Conservation (phyloP, 176 grass and related monocot species). For the Hyparrhenia diplandra region DNA sequence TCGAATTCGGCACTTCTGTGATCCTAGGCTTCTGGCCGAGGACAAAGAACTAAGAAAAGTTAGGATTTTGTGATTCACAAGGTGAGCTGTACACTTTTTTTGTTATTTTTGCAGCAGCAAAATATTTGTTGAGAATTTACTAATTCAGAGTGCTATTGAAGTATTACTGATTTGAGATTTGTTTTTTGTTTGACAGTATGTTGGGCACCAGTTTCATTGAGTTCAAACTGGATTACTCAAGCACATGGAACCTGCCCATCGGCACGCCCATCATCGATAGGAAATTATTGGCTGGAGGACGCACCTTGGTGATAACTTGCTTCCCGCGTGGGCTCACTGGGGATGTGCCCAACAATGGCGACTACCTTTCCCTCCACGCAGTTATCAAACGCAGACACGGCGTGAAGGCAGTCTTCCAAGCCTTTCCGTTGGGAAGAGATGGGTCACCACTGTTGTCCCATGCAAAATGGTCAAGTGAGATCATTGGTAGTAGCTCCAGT, state of each 20-base stretch:
- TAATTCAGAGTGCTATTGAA: no score
- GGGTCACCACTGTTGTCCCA: neutral
- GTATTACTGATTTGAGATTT: no score
- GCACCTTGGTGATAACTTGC: conserved; percentile 7
- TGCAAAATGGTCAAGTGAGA: neutral
- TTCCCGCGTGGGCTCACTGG: neutral
- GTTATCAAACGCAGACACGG: neutral
- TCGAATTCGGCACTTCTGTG: no score
- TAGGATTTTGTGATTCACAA: no score
- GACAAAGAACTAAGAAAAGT: no score
- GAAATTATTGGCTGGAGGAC: neutral
- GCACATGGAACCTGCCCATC: neutral
- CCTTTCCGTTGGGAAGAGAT: neutral
- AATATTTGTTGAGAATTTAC: no score
- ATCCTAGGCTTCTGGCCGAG: no score
- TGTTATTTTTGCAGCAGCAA: no score
- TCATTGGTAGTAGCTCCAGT: neutral
- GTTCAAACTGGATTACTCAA: neutral
- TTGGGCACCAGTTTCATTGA: neutral
- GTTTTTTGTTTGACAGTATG: neutral
- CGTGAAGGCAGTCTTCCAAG: neutral
- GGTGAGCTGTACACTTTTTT: no score
- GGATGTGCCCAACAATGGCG: neutral
- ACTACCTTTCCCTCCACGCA: neutral
- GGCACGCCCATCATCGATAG: neutral